Evolutionary conservation across 495 filamentous ascomycete species (phyloP).

Genomic region (Hypomontagnella submonticulosa): DNA sequence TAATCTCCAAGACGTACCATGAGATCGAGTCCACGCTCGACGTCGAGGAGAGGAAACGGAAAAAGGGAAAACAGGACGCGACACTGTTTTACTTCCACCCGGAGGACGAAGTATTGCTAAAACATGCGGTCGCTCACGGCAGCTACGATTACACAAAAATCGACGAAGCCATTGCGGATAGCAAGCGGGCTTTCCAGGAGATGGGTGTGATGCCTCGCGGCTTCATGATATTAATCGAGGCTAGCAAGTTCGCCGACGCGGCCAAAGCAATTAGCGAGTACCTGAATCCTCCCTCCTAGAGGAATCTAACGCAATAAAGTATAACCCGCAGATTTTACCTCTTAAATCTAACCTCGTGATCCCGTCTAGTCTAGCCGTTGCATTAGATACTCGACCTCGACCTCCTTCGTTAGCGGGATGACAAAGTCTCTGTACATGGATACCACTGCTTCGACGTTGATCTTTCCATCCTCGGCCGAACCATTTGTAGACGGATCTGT

Average conservation of each 20-base stretch:
- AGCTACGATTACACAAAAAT: conserved; percentile 81
- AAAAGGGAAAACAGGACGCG: conserved; percentile 74
- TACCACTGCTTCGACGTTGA: conserved; percentile 92
- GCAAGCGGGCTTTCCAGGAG: conserved; percentile 94
- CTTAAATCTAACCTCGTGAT: conserved; percentile 8
- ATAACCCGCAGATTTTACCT: conserved; percentile 13
- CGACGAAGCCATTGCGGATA: conserved; percentile 82
- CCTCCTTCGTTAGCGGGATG: conserved; percentile 95
- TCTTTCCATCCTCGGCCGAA: conserved; percentile 66
- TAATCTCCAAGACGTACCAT: conserved; percentile 88
- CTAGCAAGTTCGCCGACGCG: conserved; percentile 70
- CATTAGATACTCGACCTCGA: conserved; percentile 98
- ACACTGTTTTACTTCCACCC: conserved; percentile 89
- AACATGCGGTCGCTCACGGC: conserved; percentile 71
- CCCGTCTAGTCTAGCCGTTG: conserved; percentile 72
- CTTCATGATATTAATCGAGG: conserved; percentile 81
- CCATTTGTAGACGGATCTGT: conserved; percentile 78
- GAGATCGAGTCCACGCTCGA: conserved; percentile 87
- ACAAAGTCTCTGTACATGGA: conserved; percentile 95
- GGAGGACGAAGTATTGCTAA: conserved; percentile 91
- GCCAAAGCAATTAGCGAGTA: conserved; percentile 78
- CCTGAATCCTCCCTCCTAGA: conserved; percentile 61
- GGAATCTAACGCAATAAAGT: conserved; percentile 22
- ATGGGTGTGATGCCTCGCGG: conserved; percentile 86
- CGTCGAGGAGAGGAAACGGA: conserved; percentile 70